A percentile compares a stretch with the other conserved stretches of the same genome.
phyloP scores from a whole-genome alignment of 495 filamentous ascomycete species.

The Trichoderma erinaceum region DNA sequence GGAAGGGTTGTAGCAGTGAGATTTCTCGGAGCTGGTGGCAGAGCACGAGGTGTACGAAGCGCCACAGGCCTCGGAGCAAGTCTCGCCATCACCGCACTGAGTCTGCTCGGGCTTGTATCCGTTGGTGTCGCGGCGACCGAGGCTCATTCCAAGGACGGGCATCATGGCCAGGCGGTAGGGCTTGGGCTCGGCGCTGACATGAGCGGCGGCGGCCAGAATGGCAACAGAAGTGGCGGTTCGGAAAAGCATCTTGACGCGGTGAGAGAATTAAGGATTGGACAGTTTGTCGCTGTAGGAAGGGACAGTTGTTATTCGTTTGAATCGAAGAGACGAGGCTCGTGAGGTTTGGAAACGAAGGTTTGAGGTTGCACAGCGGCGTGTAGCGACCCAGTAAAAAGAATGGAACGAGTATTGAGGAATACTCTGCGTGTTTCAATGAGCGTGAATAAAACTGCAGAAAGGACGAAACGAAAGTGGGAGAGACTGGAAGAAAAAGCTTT shows the following conservation, averaged over 20 bases:
- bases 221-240: constrained; percentile 34
- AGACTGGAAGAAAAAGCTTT: constrained; percentile 11
- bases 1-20: constrained; percentile 41
- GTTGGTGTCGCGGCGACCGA: constrained; percentile 31
- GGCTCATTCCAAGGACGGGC: constrained; percentile 33
- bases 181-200: constrained; percentile 34
- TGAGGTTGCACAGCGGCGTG: not conserved
- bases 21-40: constrained; percentile 28
- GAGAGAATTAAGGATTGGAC: not conserved
- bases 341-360: not conserved
- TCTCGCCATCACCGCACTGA: constrained; percentile 34
- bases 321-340: not conserved
- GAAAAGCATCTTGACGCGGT: constrained; percentile 33
- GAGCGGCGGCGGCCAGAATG: constrained; percentile 34
- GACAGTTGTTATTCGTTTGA: not conserved
- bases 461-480: not conserved
- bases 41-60: constrained; percentile 36
- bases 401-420: constrained; percentile 16
- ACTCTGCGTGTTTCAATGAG: constrained; percentile 16
- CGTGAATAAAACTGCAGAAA: not conserved
- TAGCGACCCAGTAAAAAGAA: constrained; percentile 12
- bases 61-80: constrained; percentile 45
- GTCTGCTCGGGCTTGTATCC: constrained; percentile 40
- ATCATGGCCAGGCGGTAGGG: constrained; percentile 39
- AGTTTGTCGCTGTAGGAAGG: not conserved